Base-by-base conservation (phyloP, 345 rosid species). In the Cardiospermum halicacabum region DNA sequence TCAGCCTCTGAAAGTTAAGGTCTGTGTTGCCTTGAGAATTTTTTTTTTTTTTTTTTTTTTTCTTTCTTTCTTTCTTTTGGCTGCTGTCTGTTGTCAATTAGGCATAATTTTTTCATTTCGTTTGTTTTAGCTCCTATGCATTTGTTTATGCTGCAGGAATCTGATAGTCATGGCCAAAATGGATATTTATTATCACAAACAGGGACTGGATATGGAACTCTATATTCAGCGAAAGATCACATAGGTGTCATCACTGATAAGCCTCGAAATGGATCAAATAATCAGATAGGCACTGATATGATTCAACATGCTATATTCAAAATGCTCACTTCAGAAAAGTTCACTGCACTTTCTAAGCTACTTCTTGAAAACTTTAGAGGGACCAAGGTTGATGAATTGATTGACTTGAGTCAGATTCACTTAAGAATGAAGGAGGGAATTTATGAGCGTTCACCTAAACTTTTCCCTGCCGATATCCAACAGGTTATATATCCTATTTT, bases 351-450 rank as follows among this genome's bases (percentile, higher is more conserved):
- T 21, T 91, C 86, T 73, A 85, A 85, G 78, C 80, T 91, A 64
- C 71, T 94, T 15, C 69, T 72, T 51, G 91, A 87, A 76, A 84
- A 85, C 78, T 78, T 91, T 74, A 78, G 83, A 77, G 97, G 85
- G 58, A 69, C 70, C 69, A 85, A 80, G 78, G 58, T 74, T 55
- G 92, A 83, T 62, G 74, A 71, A 32, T 32, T 94, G 61, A 66
- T 80, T 18, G 70, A 82, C 78, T 78, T 84, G 58, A 76, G 58
- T 69, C 58, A 71, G 58, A 76, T 94, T 80, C 72, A 89, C 73
- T 69, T 73, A 58, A 85, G 84, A 79, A 87, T 89, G 97, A 86
- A 81, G 71, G 84, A 82, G 27, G 97, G 96, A 74, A 74, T 68
- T 42, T 94, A 94, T 82, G 97, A 85, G 60, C 27, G 16, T 18